Evolutionary conservation across 2,329 filamentous ascomycete genomes (phyloP).

Genomic region (Talaromyces islandicus): DNA sequence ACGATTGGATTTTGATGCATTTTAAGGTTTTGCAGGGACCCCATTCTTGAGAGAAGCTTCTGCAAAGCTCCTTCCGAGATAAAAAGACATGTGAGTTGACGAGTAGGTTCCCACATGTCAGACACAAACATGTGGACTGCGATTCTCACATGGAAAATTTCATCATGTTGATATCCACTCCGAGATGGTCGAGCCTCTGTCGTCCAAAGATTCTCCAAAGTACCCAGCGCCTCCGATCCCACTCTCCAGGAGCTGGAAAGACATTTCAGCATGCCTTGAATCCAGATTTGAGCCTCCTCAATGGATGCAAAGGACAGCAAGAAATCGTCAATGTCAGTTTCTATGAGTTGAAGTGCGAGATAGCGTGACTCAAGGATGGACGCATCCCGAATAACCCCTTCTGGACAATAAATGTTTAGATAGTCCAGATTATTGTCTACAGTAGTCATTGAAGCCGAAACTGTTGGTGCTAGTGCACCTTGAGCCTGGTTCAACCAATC

Average conservation of each 20-base stretch:
- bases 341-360: conserved; percentile 6
- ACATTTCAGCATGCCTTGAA: neutral
- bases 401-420: conserved; percentile 1
- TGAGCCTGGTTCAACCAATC: neutral
- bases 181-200: neutral
- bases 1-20: neutral
- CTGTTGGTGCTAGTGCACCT: neutral
- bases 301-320: conserved; percentile 7
- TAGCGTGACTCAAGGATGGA: conserved; percentile 7
- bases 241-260: neutral
- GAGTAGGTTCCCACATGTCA: conserved; percentile 5
- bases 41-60: neutral
- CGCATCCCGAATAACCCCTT: conserved; percentile 8
- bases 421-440: neutral
- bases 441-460: neutral
- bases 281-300: neutral
- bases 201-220: neutral
- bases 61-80: conserved; percentile 5
- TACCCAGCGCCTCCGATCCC: neutral
- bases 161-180: neutral
- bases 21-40: neutral
- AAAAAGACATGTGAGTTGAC: conserved; percentile 8
- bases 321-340: conserved; percentile 7
- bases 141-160: conserved; percentile 6
- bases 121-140: conserved; percentile 7